These are phyloP conservation scores for Flaveria floridana DNA, from an alignment of 140 eudicot species.

Conservation along the genomic window DNA sequence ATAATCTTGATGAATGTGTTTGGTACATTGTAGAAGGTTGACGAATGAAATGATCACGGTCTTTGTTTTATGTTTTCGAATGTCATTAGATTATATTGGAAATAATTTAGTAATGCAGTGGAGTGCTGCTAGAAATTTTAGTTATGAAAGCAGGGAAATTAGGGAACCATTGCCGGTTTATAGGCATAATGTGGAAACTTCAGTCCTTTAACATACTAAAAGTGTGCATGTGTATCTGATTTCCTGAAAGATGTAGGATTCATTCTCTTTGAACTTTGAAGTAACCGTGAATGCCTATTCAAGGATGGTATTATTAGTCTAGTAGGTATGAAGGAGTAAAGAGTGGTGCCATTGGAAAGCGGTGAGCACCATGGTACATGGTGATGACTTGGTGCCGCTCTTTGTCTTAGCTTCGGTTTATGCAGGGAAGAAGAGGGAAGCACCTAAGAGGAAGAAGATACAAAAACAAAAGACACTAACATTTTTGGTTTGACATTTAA, in stretches of 20 bases:
- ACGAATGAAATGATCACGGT: neutral
- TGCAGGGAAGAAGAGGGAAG: too few relatives aligned
- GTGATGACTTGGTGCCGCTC: too few relatives aligned
- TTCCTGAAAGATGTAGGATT: constrained; percentile 16
- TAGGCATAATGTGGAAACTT: neutral
- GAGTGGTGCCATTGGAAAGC: too few relatives aligned
- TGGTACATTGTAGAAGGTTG: neutral
- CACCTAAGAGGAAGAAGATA: too few relatives aligned
- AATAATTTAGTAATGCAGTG: too few relatives aligned
- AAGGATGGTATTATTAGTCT: neutral
- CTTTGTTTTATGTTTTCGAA: constrained; percentile 1
- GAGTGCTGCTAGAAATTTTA: too few relatives aligned
- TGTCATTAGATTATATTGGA: neutral
- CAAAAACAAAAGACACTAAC: too few relatives aligned
- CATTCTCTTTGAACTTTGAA: neutral
- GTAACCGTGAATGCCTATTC: neutral
- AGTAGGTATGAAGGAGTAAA: neutral
- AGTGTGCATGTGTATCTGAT: constrained; percentile 5
- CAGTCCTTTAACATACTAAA: constrained; percentile 7
- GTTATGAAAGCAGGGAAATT: neutral
- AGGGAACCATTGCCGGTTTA: neutral
- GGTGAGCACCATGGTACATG: too few relatives aligned
- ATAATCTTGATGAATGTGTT: neutral
- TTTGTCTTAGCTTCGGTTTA: too few relatives aligned
- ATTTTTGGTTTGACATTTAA: too few relatives aligned